Base-by-base conservation (phyloP, 2,329 filamentous ascomycete genomes). In the Pyricularia pennisetigena region DNA sequence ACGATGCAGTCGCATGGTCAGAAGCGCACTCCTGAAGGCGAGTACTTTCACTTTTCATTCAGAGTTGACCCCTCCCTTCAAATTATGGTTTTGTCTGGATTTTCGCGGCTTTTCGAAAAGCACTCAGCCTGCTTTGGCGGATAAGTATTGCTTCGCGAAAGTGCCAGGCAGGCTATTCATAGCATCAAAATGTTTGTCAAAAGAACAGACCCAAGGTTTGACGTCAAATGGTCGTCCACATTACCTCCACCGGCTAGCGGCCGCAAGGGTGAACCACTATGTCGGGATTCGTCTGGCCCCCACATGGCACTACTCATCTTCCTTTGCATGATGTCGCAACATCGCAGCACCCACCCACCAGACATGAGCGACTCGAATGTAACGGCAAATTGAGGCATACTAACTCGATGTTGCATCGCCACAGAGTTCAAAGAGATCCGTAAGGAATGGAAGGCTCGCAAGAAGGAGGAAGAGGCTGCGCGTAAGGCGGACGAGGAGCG, bases 381-480 rank as follows among this genome's bases (percentile, higher is more conserved):
- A 49, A 49, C 6, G 16, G 14, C 41, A 2, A n/a, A 7, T n/a
- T 2, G 4, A 35, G 32, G 32, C 32, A 35, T 35, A 35, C 57
- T 61, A 61, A 26, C 57, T 14, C 4, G 16, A 49, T 1, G 4
- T 23, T 61, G 6, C 23, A 61, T 61, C n/a, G n/a, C 72, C 14
- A 35, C 76, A 98, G 95, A 98, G 79, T 98, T 99, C 82, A 99
- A 99, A 78, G 95, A 99, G 76, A 97, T 98, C 70, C 91, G 95
- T 71, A 98, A 98, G 77, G 94, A 98, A 76, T 99, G 95, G 95
- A 99, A 98, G 82, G 92, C 92, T 57, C 93, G 95, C 75, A 98
- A 98, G 87, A 99, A 99, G 92, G 95, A 98, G 78, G 94, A 98
- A 74, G 94, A 98, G 72, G 90, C 90, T 67, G 85, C 88, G 74